Percentiles rank a stretch among this genome's conserved stretches.
These are phyloP conservation scores for Skeletonema tropicum DNA, from an alignment of 108 stramenopile species.

Conservation along the genomic window DNA sequence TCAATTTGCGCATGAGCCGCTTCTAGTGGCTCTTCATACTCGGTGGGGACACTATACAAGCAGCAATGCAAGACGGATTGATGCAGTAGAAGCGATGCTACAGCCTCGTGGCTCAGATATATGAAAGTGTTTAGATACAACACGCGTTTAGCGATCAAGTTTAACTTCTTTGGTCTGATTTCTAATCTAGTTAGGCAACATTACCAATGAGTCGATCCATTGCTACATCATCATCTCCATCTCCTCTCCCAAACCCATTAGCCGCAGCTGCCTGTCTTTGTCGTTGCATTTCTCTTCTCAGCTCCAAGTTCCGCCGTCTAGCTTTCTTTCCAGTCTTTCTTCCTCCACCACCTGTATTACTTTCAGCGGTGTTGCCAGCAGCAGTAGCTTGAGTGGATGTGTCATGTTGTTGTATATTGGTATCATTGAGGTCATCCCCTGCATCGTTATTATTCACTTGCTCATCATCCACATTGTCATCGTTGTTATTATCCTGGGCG, in stretches of 20 bases:
- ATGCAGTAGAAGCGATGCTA: too few species aligned
- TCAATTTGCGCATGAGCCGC: too few species aligned
- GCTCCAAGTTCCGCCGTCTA: conserved; percentile 58
- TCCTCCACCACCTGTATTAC: conserved; percentile 10
- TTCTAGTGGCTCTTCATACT: too few species aligned
- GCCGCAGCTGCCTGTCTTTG: conserved; percentile 80
- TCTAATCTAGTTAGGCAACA: background rate
- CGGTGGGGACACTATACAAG: too few species aligned
- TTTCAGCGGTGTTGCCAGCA: background rate
- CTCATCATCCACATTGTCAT: background rate
- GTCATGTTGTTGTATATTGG: background rate
- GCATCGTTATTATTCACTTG: conserved; percentile 1
- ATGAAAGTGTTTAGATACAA: too few species aligned
- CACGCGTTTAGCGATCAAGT: too few species aligned
- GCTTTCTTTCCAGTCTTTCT: conserved; percentile 77
- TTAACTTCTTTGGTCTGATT: background rate
- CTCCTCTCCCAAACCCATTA: conserved; percentile 58
- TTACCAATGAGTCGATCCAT: background rate
- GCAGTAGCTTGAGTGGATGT: background rate
- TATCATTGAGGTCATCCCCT: conserved; percentile 14
- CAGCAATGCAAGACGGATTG: too few species aligned
- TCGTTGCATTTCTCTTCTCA: conserved; percentile 67
- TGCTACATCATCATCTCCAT: background rate
- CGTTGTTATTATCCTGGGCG: conserved; percentile 3
- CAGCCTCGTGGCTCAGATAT: too few species aligned